Evolutionary conservation across 2,329 filamentous ascomycete species (phyloP), one percentile per base, ranked within the genome.

Genomic region (Pseudogymnoascus sp.): DNA sequence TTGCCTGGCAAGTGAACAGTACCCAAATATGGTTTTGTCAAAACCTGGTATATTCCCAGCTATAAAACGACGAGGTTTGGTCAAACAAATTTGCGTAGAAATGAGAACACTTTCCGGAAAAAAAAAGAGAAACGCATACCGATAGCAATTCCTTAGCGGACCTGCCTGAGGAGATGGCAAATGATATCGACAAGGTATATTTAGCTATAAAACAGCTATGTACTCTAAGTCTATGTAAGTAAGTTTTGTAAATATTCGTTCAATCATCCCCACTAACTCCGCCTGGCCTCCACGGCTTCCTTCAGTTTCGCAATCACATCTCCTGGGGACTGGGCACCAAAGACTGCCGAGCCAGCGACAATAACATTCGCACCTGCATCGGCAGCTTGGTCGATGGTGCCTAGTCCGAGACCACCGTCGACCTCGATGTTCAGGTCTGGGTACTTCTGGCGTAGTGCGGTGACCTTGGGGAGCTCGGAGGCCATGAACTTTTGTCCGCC

Each of bases 401-500:
- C 85, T 62, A 91, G 87, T 1, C 91, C 92, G 50, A 99, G 77
- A 2, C 95, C 95, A 62, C 95, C 95, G 75, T 99, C 95, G 42
- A 99, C 93, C 78, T 99, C 95, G 71, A 99, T 99, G 78, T 97
- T 95, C 66, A 99, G 79, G 5, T 96, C 84, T 2, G 95, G 93
- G 75, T 97, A 99, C 72, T 85, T 86, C 73, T 88, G 79, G 65
- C 95, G 86, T 69, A 99, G 81, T 40, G 88, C 91, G 68, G 88
- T 78, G 23, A 99, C 95, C 79, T 99, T 99, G 73, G 93, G 92
- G 69, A 99, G 85, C 79, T 96, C 91, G 6, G 90, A 91, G 11
- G 91, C 87, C 92, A 97, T 97, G 82, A 99, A 99, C 74, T 96
- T 97, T 75, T 99, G 95, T 6, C 95, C 95, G 67, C 95, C 95